Percentiles rank a stretch among this genome's conserved stretches.
phyloP scores from a whole-genome alignment of 2,329 filamentous ascomycete species.

The Peltaster fructicola region DNA sequence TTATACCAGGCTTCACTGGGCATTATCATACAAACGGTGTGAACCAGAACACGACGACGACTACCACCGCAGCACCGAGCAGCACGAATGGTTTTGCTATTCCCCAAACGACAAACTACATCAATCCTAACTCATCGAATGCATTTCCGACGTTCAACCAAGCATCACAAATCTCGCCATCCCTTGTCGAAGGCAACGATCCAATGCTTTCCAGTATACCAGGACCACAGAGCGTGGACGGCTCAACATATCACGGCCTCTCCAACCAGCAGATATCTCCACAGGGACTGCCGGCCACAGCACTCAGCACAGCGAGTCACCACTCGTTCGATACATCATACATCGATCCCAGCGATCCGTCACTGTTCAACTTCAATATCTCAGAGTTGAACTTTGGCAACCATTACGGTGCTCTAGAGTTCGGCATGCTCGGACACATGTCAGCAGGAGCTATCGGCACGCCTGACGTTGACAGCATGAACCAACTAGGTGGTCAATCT shows the following conservation, averaged over 20 bases:
- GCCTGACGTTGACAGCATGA: constrained; percentile 17
- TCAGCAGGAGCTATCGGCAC: constrained; percentile 52
- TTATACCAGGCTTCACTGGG: constrained; percentile 67
- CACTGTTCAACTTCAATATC: constrained; percentile 88
- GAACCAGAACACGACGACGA: constrained; percentile 7
- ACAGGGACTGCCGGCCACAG: constrained; percentile 25
- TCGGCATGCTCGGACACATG: constrained; percentile 93
- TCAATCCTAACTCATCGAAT: constrained; percentile 20
- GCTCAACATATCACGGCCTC: constrained; percentile 46
- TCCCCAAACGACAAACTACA: constrained; percentile 25
- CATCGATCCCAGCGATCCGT: constrained; percentile 83
- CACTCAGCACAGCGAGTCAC: constrained; percentile 20
- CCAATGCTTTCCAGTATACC: too few relatives aligned
- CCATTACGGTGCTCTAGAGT: constrained; percentile 88
- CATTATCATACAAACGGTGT: constrained; percentile 35
- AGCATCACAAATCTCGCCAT: constrained; percentile 16
- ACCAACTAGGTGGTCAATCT: constrained; percentile 11
- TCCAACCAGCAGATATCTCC: constrained; percentile 32
- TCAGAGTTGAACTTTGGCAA: constrained; percentile 91
- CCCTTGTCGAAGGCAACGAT: constrained; percentile 22
- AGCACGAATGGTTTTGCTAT: constrained; percentile 8
- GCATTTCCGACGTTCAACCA: constrained; percentile 24
- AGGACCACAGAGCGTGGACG: too few relatives aligned
- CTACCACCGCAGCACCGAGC: constrained; percentile 6
- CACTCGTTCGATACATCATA: constrained; percentile 38